Percentiles rank a stretch among this genome's conserved stretches.
phyloP scores from a whole-genome alignment of 2,329 filamentous ascomycete genomes.

The Truncatella angustata region DNA sequence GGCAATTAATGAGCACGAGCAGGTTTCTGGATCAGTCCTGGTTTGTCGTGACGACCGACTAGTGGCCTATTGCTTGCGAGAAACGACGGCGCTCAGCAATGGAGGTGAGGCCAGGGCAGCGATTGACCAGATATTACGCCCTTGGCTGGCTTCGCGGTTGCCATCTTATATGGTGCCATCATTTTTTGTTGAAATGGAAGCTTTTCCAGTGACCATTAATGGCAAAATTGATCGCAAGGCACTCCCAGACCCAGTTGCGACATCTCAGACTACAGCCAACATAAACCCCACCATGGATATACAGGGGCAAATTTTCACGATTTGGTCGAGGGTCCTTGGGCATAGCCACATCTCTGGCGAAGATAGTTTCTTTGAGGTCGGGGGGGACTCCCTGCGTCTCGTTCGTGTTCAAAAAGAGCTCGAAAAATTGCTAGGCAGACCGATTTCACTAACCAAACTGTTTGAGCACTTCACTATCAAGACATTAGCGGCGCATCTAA shows the following conservation, averaged over 20 bases:
- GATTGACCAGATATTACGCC: conserved; percentile 17
- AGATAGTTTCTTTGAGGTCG: conserved; percentile 29
- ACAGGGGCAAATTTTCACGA: conserved; percentile 18
- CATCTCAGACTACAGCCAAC: background rate
- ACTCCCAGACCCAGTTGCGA: conserved; percentile 20
- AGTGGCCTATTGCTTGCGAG: conserved; percentile 26
- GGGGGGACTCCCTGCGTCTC: conserved; percentile 25
- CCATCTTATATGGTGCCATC: conserved; percentile 27
- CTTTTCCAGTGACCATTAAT: conserved; percentile 23
- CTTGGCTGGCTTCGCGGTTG: conserved; percentile 22
- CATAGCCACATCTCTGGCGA: conserved; percentile 20
- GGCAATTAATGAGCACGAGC: conserved; percentile 16
- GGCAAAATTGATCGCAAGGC: conserved; percentile 27
- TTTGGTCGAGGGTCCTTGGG: conserved; percentile 25
- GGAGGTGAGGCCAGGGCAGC: background rate
- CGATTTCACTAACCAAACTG: conserved; percentile 20
- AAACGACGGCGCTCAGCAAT: background rate
- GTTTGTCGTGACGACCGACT: conserved; percentile 23
- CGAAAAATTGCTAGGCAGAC: conserved; percentile 19
- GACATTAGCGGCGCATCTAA: conserved; percentile 22
- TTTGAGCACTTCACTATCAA: conserved; percentile 28
- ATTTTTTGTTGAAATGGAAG: conserved; percentile 25
- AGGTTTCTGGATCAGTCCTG: conserved; percentile 24
- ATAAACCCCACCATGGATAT: conserved; percentile 16
- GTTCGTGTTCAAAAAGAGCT: conserved; percentile 25